Base-by-base conservation (phyloP, 163 green algal species). In the Prototheca wickerhamii region DNA sequence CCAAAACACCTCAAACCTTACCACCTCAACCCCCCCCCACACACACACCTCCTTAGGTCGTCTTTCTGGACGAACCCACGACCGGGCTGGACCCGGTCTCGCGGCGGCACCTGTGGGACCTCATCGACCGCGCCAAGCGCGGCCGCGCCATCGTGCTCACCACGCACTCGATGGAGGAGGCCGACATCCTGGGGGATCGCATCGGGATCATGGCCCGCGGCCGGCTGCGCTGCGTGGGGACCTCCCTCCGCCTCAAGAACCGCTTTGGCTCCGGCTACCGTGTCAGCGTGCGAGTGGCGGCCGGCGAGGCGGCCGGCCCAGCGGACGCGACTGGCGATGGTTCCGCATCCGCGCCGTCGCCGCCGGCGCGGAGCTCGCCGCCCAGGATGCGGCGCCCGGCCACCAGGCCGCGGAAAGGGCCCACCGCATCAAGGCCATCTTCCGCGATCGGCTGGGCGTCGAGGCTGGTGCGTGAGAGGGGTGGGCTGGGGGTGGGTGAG, bases 131-230 rank as follows among this genome's bases (percentile, higher is more conserved):
- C 20, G 54, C 33, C 28, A 74, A 78, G 59, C 32, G 60, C 5
- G 30, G 61, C n/a, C 57, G 71, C 25, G 84, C 85, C 3, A 81
- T 93, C 21, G 74, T 95, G 50, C 81, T 95, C 31, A 93, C 87
- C 49, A 95, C 86, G 0, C 88, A 95, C 83, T 82, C 60, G 68
- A 95, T 95, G 88, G 83, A 91, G 64, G 86, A 90, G 68, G 78
- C 71, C 7, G 71, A 78, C 37, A 68, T 74, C 21, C 61, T 78
- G 53, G 65, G 60, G 15, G 64, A 78, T 59, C 67, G 71, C 28
- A 91, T 97, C 50, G 87, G 73, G 54, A 96, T 97, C 81, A 95
- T 97, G 85, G 86, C 85, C 1, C 73, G 81, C 37, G 87, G 87
- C 15, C 58, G 74, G 71, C 76, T 94, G 63, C 72, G 73, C 58